Conservation (phyloP, 805 yeast genomes). For the Grigorovia transvaalensis region DNA sequence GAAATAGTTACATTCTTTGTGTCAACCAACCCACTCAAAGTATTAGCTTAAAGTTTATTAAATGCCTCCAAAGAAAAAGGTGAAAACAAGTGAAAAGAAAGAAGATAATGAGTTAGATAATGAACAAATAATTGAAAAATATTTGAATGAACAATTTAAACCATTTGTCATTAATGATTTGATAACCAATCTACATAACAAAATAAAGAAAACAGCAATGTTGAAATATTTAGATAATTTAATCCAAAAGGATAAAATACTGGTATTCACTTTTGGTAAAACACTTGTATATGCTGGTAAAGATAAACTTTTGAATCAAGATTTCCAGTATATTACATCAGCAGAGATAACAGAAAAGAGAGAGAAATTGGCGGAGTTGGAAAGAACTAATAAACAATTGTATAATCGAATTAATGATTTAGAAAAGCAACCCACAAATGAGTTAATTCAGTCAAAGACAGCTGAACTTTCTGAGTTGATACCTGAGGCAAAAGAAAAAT, state of each 20-base stretch:
- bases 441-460: background rate
- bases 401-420: background rate
- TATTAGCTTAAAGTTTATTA: background rate
- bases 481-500: background rate
- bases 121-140: slow-evolving; percentile 28
- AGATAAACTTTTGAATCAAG: slow-evolving; percentile 13
- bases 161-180: slow-evolving; percentile 42
- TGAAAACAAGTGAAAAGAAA: background rate
- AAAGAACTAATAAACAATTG: slow-evolving; percentile 1
- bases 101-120: slow-evolving; percentile 12
- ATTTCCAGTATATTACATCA: slow-evolving; percentile 11
- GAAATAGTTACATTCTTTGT: too few species aligned
- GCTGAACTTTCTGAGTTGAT: background rate
- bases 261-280: slow-evolving; percentile 36
- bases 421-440: slow-evolving; percentile 2
- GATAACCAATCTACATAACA: slow-evolving; percentile 35
- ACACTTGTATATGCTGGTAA: slow-evolving; percentile 34
- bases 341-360: slow-evolving; percentile 8
- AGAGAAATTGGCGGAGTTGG: slow-evolving; percentile 16
- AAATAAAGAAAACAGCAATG: slow-evolving; percentile 28
- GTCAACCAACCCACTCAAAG: too few species aligned
- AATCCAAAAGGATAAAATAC: slow-evolving; percentile 26
- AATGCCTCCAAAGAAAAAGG: background rate
- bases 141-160: slow-evolving; percentile 35
- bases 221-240: slow-evolving; percentile 31